Evolutionary conservation across 2,329 filamentous ascomycete species (phyloP).

Genomic region (Claviceps maximensis): DNA sequence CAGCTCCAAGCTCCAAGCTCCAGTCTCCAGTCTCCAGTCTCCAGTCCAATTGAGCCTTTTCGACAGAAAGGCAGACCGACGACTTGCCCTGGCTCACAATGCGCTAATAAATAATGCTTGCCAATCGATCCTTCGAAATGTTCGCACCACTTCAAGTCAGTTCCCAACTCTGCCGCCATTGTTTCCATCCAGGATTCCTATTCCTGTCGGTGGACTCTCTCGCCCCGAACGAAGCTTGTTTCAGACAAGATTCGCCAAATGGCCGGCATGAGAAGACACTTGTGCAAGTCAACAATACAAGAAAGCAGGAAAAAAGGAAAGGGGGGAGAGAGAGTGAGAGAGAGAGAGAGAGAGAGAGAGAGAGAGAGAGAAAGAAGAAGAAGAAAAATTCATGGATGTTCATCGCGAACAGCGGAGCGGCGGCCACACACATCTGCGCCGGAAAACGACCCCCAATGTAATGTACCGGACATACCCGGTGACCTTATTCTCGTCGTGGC

Average conservation of each 20-base stretch:
- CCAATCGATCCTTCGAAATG: background rate
- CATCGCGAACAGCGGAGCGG: background rate
- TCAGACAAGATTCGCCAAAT: background rate
- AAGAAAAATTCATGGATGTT: background rate
- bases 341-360: background rate
- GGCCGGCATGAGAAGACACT: no score
- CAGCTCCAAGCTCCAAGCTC: no score
- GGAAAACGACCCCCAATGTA: background rate
- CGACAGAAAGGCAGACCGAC: no score
- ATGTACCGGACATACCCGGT: conserved; percentile 4
- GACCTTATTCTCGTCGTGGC: conserved; percentile 1
- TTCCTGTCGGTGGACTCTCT: no score
- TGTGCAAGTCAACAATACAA: background rate
- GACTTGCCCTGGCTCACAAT: background rate
- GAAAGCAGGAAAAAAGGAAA: background rate
- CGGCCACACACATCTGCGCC: background rate
- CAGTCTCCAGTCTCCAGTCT: no score
- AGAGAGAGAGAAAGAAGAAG: background rate
- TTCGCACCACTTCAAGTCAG: background rate
- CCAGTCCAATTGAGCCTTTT: no score
- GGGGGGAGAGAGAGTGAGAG: background rate
- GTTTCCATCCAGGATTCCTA: background rate
- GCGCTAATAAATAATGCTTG: background rate
- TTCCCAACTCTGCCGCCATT: background rate
- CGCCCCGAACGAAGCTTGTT: background rate